Base-by-base conservation (phyloP, 345 rosid species). In the Cardamine occulta region DNA sequence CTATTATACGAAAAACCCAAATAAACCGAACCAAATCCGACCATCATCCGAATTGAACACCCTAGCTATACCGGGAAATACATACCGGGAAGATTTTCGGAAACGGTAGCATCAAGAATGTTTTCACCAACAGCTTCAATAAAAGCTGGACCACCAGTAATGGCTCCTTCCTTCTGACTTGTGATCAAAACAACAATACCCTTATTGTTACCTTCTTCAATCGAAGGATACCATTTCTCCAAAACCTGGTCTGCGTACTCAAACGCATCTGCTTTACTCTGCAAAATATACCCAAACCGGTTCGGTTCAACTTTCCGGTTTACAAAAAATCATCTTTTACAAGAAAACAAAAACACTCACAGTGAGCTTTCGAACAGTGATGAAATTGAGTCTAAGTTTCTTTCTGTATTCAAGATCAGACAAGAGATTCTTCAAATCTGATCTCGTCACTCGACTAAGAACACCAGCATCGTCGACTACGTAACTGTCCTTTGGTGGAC, bases 201-300 rank as follows among this genome's bases (percentile, higher is more conserved):
- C 70, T 92, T 95, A 63, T 87, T 88, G 77, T 72, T 95, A 21
- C 97, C 99, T 21, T 89, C 90, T 84, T 95, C 97, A 48, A 95
- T 77, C 0, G 89, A 80, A 9, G 99, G 99, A 80, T 91, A 95
- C 97, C 97, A 95, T 56, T 79, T 81, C 82, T 95, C 99, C 74
- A 95, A 78, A 45, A 95, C 93, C 83, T 92, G 97, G 77, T 95
- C 99, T 69, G 97, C 97, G 75, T 87, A 92, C 90, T 95, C 99
- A 63, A 92, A 95, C 24, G 99, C 99, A 89, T 95, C 99, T 72
- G 99, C 99, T 82, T 95, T 95, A 84, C 96, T 95, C 98, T 94
- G 85, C 84, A 79, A 26, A 11, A 21, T 37, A 53, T 3, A 48
- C 2, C 59, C 57, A 63, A 57, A 74, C 66, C 79, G 28, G 68